Evolutionary conservation across 2,329 filamentous ascomycete species (phyloP).

Genomic region (Ceratocystis variospora): DNA sequence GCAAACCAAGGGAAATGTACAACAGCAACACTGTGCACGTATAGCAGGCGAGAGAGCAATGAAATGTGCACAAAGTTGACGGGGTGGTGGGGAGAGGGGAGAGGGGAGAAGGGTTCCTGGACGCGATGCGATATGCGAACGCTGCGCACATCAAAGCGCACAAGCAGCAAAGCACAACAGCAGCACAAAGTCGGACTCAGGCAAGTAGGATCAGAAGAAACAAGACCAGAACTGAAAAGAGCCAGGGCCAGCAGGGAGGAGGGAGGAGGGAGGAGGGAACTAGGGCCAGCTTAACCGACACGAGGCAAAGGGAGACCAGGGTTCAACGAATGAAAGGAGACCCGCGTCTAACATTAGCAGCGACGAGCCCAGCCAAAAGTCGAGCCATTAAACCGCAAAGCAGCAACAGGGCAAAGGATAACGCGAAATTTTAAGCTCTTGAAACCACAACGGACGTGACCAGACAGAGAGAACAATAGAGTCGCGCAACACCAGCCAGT

Average conservation of each 20-base stretch:
- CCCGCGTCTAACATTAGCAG: neutral
- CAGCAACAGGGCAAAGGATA: neutral
- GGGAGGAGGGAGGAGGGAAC: neutral
- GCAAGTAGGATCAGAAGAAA: conserved; percentile 3
- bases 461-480: neutral
- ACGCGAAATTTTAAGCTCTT: neutral
- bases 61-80: neutral
- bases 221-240: neutral
- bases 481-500: neutral
- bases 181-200: neutral
- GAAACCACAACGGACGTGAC: neutral
- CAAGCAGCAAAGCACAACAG: neutral
- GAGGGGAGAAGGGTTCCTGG: neutral
- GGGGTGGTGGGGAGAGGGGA: neutral
- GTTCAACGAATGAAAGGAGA: neutral
- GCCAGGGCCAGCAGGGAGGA: neutral
- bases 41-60: neutral
- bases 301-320: neutral
- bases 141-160: neutral
- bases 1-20: neutral
- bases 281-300: neutral
- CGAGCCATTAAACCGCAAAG: neutral
- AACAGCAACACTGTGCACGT: too few species aligned
- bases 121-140: conserved; percentile 1
- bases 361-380: neutral